Evolutionary conservation across 257 asterid genomes (phyloP).

Genomic region (Gentiana dahurica): DNA sequence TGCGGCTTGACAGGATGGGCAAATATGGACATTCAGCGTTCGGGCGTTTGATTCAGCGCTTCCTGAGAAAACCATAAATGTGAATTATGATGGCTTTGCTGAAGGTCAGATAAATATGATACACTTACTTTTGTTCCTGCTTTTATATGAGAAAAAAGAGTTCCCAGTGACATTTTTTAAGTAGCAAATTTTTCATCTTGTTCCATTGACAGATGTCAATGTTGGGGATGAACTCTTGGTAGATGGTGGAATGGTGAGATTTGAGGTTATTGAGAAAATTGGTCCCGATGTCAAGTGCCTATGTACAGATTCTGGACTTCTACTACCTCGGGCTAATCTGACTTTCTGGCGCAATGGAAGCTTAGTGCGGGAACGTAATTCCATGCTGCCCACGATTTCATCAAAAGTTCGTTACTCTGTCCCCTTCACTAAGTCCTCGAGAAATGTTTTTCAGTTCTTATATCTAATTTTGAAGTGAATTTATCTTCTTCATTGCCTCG

Average conservation of each 20-base stretch:
- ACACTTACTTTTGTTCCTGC: neutral
- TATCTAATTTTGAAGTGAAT: too few relatives aligned
- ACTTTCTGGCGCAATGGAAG: slow-evolving; percentile 98
- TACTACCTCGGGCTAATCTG: slow-evolving; percentile 90
- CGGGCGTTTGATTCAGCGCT: slow-evolving; percentile 67
- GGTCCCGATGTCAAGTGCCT: slow-evolving; percentile 97
- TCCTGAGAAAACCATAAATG: slow-evolving; percentile 71
- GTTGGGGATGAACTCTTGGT: slow-evolving; percentile 93
- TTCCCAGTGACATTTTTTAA: too few relatives aligned
- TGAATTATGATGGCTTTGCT: slow-evolving; percentile 90
- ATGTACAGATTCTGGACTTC: slow-evolving; percentile 95
- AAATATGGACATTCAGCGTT: slow-evolving; percentile 94
- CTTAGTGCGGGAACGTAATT: slow-evolving; percentile 91
- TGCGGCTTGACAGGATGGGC: slow-evolving; percentile 62
- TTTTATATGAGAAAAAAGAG: neutral
- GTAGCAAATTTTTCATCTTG: too few relatives aligned
- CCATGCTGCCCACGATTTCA: slow-evolving; percentile 97
- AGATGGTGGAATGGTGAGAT: slow-evolving; percentile 96
- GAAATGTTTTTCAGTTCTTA: too few relatives aligned
- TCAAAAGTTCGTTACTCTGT: slow-evolving; percentile 45
- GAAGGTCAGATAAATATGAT: slow-evolving; percentile 48
- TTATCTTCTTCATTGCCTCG: too few relatives aligned
- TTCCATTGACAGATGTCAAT: slow-evolving; percentile 50
- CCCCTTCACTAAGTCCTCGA: too few relatives aligned
- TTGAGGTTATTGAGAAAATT: slow-evolving; percentile 71